Percentiles rank a stretch among this genome's conserved stretches.
Conservation (phyloP, 2,329 filamentous ascomycete genomes). For the Talaromyces sp. region DNA sequence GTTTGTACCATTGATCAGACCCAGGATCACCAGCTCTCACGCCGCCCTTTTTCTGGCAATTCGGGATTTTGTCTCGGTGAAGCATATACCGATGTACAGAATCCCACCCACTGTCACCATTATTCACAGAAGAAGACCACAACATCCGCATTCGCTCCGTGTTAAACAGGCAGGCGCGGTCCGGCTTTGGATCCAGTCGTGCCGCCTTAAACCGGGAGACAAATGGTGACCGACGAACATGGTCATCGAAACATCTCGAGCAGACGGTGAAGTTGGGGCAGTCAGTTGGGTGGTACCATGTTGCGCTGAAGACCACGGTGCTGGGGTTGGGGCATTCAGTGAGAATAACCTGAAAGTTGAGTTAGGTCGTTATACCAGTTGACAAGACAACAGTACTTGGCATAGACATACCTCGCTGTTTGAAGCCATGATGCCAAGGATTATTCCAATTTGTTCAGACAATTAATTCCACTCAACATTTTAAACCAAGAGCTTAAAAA, state of each 20-base stretch:
- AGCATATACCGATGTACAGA: conserved; percentile 2
- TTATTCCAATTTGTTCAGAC: not conserved
- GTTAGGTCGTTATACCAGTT: not conserved
- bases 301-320: not conserved
- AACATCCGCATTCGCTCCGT: not conserved
- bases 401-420: not conserved
- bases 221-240: not conserved
- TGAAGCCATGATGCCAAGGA: not conserved
- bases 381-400: not conserved
- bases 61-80: not conserved
- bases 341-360: not conserved
- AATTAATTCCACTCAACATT: not conserved
- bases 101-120: not conserved
- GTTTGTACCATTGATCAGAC: conserved; percentile 4
- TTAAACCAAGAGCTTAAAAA: not conserved
- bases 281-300: not conserved
- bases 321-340: not conserved
- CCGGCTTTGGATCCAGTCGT: not conserved
- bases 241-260: conserved; percentile 4
- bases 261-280: conserved; percentile 1
- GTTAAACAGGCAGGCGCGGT: conserved; percentile 4
- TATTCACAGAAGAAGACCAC: not conserved
- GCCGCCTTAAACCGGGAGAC: not conserved
- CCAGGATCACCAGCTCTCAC: not conserved
- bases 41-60: not conserved